Conservation (phyloP, 164 flowering plant species). For the Aristolochia californica region DNA sequence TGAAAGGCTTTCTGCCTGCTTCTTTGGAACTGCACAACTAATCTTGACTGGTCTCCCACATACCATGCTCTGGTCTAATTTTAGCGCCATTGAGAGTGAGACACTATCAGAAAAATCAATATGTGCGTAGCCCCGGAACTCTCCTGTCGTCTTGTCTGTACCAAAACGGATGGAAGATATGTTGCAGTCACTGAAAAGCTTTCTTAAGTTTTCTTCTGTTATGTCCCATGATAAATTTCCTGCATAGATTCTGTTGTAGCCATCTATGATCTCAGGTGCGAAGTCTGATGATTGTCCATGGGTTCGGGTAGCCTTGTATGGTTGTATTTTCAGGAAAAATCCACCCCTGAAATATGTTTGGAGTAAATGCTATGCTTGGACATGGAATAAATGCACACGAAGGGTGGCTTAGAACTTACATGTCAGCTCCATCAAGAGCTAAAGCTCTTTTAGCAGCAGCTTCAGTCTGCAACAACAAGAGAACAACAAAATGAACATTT, state of each 20-base stretch:
- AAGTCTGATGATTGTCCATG: conserved; percentile 24
- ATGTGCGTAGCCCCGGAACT: conserved; percentile 85
- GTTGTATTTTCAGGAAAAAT: conserved; percentile 64
- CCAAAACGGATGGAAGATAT: conserved; percentile 75
- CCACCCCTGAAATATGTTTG: conserved; percentile 58
- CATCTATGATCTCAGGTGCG: conserved; percentile 59
- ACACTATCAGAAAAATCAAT: conserved; percentile 70
- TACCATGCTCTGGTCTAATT: conserved; percentile 56
- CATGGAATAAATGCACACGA: neutral
- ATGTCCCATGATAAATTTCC: conserved; percentile 93
- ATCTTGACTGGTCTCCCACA: conserved; percentile 77
- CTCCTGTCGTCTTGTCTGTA: conserved; percentile 67
- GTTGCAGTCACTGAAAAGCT: conserved; percentile 54
- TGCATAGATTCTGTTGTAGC: conserved; percentile 74
- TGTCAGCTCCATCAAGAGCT: conserved; percentile 83
- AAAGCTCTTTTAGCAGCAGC: conserved; percentile 88
- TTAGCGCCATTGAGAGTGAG: conserved; percentile 53
- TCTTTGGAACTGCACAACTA: conserved; percentile 72
- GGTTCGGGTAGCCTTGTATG: conserved; percentile 36
- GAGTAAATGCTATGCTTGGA: neutral
- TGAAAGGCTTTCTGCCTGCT: conserved; percentile 16
- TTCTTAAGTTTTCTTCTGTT: conserved; percentile 68
- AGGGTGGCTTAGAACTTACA: conserved; percentile 39
- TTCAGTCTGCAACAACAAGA: conserved; percentile 58
- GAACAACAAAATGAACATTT: neutral